These are phyloP conservation scores for Pharnaceum exiguum DNA, from an alignment of 148 eudicot genomes.

Conservation along the genomic window DNA sequence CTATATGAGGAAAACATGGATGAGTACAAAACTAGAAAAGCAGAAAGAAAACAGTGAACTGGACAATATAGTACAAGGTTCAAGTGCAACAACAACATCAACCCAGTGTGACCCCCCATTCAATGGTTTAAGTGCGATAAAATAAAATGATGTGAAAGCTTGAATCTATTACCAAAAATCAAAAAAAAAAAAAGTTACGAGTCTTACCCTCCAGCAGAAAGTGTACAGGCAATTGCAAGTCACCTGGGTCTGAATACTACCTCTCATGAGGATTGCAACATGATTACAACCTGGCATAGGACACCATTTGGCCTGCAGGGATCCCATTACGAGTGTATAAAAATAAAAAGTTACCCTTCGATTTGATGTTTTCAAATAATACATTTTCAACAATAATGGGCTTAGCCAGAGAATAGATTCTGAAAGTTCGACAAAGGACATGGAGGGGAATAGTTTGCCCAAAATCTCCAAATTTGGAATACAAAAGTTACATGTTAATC, in stretches of 20 bases:
- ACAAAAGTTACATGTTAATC: no score
- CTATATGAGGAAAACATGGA: constrained; percentile 4
- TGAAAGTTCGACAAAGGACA: no score
- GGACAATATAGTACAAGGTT: no score
- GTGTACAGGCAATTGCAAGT: constrained; percentile 10
- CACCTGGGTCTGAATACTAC: background rate
- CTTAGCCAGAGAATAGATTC: no score
- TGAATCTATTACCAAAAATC: background rate
- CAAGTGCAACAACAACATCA: no score
- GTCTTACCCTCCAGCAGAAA: constrained; percentile 23
- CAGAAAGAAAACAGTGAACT: no score
- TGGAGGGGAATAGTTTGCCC: no score
- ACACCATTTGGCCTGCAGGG: constrained; percentile 20
- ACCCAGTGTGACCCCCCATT: no score
- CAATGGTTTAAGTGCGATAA: background rate
- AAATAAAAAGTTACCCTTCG: background rate
- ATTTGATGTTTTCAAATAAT: no score
- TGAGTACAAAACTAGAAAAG: no score
- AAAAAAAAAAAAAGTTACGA: background rate
- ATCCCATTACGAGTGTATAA: background rate
- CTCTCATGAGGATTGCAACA: background rate
- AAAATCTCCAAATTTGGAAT: no score
- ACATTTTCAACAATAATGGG: no score
- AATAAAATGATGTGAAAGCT: background rate
- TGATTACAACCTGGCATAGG: constrained; percentile 7